phyloP scores from a whole-genome alignment of 2,329 filamentous ascomycete species.

The Diaporthe caulivora region DNA sequence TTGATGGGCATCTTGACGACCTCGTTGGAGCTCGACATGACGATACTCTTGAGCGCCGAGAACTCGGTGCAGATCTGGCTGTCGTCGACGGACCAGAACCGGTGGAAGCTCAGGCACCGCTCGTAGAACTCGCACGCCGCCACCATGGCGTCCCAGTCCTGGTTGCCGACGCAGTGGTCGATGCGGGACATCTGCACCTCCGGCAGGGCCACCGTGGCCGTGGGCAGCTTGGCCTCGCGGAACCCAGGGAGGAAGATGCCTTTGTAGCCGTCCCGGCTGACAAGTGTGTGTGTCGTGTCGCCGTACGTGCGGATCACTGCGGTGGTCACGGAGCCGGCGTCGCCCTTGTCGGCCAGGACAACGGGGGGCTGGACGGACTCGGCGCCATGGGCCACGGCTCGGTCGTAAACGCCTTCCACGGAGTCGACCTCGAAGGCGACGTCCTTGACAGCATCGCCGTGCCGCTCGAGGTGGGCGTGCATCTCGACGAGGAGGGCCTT shows the following conservation, averaged over 20 bases:
- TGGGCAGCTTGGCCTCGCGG: constrained; percentile 62
- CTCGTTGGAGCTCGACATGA: constrained; percentile 85
- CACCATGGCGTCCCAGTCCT: constrained; percentile 92
- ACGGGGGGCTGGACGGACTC: constrained; percentile 72
- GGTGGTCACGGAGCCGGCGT: constrained; percentile 75
- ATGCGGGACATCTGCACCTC: constrained; percentile 78
- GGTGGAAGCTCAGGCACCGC: constrained; percentile 89
- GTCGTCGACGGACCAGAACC: constrained; percentile 98
- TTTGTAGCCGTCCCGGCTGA: constrained; percentile 77
- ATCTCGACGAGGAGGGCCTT: constrained; percentile 77
- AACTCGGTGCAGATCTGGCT: constrained; percentile 93
- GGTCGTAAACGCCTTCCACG: constrained; percentile 82
- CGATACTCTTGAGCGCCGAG: constrained; percentile 87
- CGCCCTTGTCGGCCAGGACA: constrained; percentile 65
- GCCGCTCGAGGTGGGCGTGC: constrained; percentile 84
- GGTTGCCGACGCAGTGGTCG: constrained; percentile 98
- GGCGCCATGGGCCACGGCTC: constrained; percentile 76
- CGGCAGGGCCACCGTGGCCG: constrained; percentile 64
- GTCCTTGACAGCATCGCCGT: constrained; percentile 95
- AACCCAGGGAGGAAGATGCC: constrained; percentile 90
- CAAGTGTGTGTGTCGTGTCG: constrained; percentile 93
- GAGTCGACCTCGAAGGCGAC: constrained; percentile 95
- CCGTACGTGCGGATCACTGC: constrained; percentile 93
- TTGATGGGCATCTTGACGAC: constrained; percentile 99
- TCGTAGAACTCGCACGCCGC: constrained; percentile 82